These are phyloP conservation scores for Hymenochaete sp. DNA, from an alignment of 1,284 basidiomycete species.

Conservation along the genomic window DNA sequence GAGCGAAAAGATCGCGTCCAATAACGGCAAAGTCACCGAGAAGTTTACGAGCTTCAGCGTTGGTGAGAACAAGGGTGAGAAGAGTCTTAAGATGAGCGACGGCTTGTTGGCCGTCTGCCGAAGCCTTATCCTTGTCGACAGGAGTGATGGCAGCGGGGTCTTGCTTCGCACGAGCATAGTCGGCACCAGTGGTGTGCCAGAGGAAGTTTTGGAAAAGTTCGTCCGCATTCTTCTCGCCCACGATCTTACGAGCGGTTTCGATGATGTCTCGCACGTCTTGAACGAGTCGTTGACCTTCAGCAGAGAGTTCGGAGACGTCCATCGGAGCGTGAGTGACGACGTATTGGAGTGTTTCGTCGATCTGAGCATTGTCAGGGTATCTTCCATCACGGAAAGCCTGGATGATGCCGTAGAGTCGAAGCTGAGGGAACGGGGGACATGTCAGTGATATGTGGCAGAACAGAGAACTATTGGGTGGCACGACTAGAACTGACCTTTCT, in stretches of 20 bases:
- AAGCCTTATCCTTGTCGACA: constrained; percentile 47
- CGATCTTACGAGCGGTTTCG: constrained; percentile 58
- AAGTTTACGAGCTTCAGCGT: constrained; percentile 87
- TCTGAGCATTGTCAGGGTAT: constrained; percentile 74
- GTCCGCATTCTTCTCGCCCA: constrained; percentile 78
- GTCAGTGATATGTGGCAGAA: background rate
- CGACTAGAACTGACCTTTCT: constrained; percentile 20
- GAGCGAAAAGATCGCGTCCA: constrained; percentile 81
- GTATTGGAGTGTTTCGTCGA: constrained; percentile 66
- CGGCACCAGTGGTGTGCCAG: constrained; percentile 59
- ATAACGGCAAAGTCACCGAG: constrained; percentile 74
- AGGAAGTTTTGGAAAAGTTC: constrained; percentile 85
- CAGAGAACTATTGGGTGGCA: background rate
- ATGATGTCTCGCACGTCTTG: constrained; percentile 69
- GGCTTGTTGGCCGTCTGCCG: constrained; percentile 57
- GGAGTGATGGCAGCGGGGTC: constrained; percentile 38
- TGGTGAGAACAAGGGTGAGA: constrained; percentile 76
- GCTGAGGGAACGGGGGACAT: background rate
- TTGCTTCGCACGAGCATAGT: constrained; percentile 29
- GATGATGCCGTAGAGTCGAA: constrained; percentile 67
- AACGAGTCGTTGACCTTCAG: constrained; percentile 70
- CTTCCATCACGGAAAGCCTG: constrained; percentile 72
- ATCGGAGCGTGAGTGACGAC: constrained; percentile 62
- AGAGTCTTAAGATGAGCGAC: constrained; percentile 81
- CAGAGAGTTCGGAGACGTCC: constrained; percentile 56